phyloP scores from a whole-genome alignment of 352 stramenopile genomes.

The Globisporangium ultimum region DNA sequence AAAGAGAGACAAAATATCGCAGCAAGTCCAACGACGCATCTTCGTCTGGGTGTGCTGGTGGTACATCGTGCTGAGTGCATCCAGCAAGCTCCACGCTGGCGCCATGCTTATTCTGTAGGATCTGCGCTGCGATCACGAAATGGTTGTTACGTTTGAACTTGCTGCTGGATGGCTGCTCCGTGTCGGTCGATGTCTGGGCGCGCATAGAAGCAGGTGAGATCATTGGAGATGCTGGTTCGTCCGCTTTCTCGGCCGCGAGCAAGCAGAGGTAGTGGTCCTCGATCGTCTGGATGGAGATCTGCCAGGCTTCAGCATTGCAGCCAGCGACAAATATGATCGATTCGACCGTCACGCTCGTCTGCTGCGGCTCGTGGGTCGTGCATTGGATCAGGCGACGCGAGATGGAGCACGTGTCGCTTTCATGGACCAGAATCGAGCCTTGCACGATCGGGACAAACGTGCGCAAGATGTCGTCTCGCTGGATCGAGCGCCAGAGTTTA shows the following conservation, averaged over 20 bases:
- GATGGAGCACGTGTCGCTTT: conserved; percentile 24
- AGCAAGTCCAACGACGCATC: conserved; percentile 37
- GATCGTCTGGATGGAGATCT: conserved; percentile 51
- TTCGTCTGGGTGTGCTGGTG: conserved; percentile 18
- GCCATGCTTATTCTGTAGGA: conserved; percentile 19
- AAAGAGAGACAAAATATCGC: conserved; percentile 45
- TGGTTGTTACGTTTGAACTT: background rate
- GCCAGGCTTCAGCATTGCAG: conserved; percentile 24
- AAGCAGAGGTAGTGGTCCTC: conserved; percentile 50
- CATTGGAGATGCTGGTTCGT: conserved; percentile 5
- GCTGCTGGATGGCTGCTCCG: conserved; percentile 3
- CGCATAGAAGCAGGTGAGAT: conserved; percentile 3
- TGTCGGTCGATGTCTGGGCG: no score
- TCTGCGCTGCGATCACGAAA: conserved; percentile 1
- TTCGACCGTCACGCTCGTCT: conserved; percentile 45
- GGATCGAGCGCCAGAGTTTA: conserved; percentile 46
- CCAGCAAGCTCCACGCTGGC: conserved; percentile 39
- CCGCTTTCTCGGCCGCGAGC: conserved; percentile 28
- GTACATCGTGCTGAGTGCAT: conserved; percentile 26
- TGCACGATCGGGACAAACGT: conserved; percentile 55
- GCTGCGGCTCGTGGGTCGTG: conserved; percentile 14
- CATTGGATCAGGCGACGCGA: conserved; percentile 38
- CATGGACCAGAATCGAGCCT: conserved; percentile 34
- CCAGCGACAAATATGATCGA: conserved; percentile 21
- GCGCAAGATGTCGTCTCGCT: conserved; percentile 58